Percentiles rank a stretch among this genome's conserved stretches.
These are phyloP conservation scores for Linnemannia elongata DNA, from an alignment of 192 early-diverging fungal genomes.

Conservation along the genomic window DNA sequence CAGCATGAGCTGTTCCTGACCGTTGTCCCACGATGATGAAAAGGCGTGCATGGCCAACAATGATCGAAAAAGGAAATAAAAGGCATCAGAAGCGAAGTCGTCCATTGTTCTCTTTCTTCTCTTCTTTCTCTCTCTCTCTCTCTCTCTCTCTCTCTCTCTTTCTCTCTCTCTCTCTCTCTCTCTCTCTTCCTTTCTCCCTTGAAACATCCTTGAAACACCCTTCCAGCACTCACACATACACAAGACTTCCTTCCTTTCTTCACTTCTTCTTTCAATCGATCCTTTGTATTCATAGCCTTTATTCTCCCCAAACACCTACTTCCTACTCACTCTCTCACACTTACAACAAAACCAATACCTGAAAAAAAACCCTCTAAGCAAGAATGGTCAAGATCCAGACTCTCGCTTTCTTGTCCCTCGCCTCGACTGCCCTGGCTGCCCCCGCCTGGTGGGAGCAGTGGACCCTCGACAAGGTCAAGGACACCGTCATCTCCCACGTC, in stretches of 20 bases:
- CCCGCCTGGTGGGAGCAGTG: constrained; percentile 50
- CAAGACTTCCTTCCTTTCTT: background rate
- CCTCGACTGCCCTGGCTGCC: constrained; percentile 37
- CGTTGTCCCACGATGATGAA: too few species aligned
- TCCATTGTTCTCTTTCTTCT: too few species aligned
- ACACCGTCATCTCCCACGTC: background rate
- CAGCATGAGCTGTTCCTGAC: too few species aligned
- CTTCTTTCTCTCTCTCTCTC: too few species aligned
- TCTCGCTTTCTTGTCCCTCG: constrained; percentile 44
- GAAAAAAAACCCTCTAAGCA: background rate
- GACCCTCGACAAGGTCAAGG: constrained; percentile 25
- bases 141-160: too few species aligned
- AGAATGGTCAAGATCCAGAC: constrained; percentile 37
- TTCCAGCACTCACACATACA: too few species aligned
- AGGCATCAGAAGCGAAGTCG: too few species aligned
- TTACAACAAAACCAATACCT: background rate
- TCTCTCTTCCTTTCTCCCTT: too few species aligned
- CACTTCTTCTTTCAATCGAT: background rate
- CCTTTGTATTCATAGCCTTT: background rate
- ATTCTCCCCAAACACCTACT: background rate
- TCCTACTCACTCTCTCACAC: background rate
- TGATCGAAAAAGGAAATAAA: too few species aligned
- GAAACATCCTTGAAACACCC: too few species aligned
- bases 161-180: too few species aligned
- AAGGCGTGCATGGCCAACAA: too few species aligned